Evolutionary conservation across 1,139 yeast species (phyloP).

Genomic region (Eremothecium coryli): DNA sequence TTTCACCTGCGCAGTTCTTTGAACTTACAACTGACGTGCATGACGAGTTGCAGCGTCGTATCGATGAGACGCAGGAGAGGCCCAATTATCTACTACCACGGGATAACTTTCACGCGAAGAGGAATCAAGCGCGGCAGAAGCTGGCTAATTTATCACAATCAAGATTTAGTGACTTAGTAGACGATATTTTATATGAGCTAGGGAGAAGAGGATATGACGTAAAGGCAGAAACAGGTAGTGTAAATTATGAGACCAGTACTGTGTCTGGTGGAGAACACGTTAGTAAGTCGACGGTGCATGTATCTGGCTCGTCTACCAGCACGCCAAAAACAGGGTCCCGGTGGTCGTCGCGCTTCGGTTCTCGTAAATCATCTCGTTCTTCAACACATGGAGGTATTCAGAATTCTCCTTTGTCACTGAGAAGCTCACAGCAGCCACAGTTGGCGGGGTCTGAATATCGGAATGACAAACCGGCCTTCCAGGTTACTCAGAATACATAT

Average conservation of each 20-base stretch:
- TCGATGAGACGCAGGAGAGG: slow-evolving; percentile 41
- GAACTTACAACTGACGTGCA: slow-evolving; percentile 90
- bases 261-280: neutral
- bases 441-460: neutral
- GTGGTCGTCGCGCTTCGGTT: neutral
- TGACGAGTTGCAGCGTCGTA: slow-evolving; percentile 77
- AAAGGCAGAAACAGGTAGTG: slow-evolving; percentile 5
- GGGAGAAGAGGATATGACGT: slow-evolving; percentile 56
- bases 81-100: slow-evolving; percentile 62
- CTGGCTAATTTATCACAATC: slow-evolving; percentile 74
- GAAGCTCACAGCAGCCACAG: neutral
- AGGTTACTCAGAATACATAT: slow-evolving; percentile 9
- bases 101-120: slow-evolving; percentile 76
- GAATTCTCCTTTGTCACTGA: neutral
- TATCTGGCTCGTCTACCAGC: neutral
- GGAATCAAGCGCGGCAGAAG: slow-evolving; percentile 93
- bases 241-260: neutral
- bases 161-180: slow-evolving; percentile 81
- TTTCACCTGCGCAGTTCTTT: slow-evolving; percentile 74
- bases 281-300: neutral
- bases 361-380: neutral
- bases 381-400: neutral
- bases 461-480: neutral
- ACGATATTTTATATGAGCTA: slow-evolving; percentile 81
- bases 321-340: neutral